Conservation (phyloP, 2,329 filamentous ascomycete genomes). For the Penicillium sp. region DNA sequence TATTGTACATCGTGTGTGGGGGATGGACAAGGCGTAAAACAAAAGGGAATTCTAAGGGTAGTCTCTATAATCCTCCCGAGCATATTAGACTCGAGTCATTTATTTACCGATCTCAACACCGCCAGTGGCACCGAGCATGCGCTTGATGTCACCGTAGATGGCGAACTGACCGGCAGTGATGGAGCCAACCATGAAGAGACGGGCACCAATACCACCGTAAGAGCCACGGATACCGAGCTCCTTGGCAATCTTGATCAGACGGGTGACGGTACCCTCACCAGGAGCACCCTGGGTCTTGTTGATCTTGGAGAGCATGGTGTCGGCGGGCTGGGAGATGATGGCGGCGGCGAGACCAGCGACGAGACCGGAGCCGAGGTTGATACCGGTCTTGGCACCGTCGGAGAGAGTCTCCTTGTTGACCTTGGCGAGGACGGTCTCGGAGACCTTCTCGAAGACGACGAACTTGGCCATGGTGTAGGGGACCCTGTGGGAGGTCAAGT, state of each 20-base stretch:
- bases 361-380: slow-evolving; percentile 83
- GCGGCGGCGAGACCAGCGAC: slow-evolving; percentile 85
- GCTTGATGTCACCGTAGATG: slow-evolving; percentile 78
- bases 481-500: slow-evolving; percentile 53
- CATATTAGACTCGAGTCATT: slow-evolving; percentile 19
- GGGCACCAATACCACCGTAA: slow-evolving; percentile 75
- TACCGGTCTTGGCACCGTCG: slow-evolving; percentile 67
- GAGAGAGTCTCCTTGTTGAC: slow-evolving; percentile 71
- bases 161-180: slow-evolving; percentile 79
- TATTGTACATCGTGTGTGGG: slow-evolving; percentile 26
- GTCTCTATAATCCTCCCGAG: slow-evolving; percentile 26
- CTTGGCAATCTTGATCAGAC: slow-evolving; percentile 82
- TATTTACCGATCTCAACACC: slow-evolving; percentile 67
- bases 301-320: slow-evolving; percentile 94
- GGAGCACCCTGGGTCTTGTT: slow-evolving; percentile 90
- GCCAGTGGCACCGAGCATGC: slow-evolving; percentile 66
- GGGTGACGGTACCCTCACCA: slow-evolving; percentile 76
- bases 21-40: slow-evolving; percentile 25
- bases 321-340: slow-evolving; percentile 82
- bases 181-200: slow-evolving; percentile 56
- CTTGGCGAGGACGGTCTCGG: slow-evolving; percentile 66
- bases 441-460: slow-evolving; percentile 87
- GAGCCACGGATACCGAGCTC: slow-evolving; percentile 78
- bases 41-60: slow-evolving; percentile 23
- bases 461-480: slow-evolving; percentile 96